A percentile compares a stretch with the other conserved stretches of the same genome.
Conservation (phyloP, 257 asterid species). For the Jacaranda copaia region DNA sequence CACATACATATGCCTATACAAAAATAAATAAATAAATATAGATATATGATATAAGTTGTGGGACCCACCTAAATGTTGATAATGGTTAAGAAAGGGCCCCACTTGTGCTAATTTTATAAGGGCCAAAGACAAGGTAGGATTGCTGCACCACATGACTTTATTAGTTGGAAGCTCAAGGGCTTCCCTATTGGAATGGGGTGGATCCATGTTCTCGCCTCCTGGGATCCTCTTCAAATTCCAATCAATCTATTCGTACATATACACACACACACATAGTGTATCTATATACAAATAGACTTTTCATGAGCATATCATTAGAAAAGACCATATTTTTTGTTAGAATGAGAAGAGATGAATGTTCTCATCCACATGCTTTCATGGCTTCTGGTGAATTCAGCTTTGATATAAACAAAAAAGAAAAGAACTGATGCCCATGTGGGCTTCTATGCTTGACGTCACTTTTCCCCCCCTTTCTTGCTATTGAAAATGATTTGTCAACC, state of each 20-base stretch:
- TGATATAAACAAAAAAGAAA: not conserved
- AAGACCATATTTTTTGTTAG: conserved; percentile 28
- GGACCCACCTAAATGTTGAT: conserved; percentile 37
- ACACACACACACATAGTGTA: not conserved
- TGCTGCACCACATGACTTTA: conserved; percentile 61
- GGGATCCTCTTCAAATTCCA: not conserved
- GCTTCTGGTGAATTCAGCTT: conserved; percentile 47
- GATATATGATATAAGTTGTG: not conserved
- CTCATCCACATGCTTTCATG: conserved; percentile 62
- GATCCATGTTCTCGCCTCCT: conserved; percentile 59
- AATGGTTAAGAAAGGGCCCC: conserved; percentile 44
- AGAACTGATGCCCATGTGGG: conserved; percentile 70
- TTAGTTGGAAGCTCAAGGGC: conserved; percentile 62
- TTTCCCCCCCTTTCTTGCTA: conserved; percentile 35
- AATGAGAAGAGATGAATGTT: conserved; percentile 52
- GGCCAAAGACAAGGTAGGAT: conserved; percentile 52
- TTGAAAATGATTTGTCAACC: conserved; percentile 73
- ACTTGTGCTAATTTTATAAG: conserved; percentile 29
- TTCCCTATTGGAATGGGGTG: conserved; percentile 60
- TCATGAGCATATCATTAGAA: conserved; percentile 22
- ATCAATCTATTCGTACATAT: not conserved
- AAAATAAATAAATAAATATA: not conserved
- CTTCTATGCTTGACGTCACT: conserved; percentile 62
- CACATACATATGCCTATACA: not conserved
- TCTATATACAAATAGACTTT: not conserved